These are phyloP conservation scores for Cladosporium sp. DNA, from an alignment of 2,329 filamentous ascomycete genomes.

Conservation along the genomic window DNA sequence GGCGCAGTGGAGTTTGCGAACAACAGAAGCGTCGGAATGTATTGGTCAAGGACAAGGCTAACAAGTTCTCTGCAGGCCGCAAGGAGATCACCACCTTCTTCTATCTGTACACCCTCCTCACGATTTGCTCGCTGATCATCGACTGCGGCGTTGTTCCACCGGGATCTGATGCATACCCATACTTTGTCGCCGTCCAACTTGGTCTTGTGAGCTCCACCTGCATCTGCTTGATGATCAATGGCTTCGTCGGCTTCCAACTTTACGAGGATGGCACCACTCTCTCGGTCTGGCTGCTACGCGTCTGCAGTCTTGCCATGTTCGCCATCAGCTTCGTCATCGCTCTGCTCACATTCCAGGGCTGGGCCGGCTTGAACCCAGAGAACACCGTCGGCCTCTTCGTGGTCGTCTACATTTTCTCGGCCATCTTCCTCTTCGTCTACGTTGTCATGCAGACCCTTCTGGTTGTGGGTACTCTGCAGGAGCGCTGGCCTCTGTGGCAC, in stretches of 20 bases:
- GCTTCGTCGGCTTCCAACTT: conserved; percentile 95
- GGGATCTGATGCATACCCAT: conserved; percentile 74
- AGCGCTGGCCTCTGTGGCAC: conserved; percentile 91
- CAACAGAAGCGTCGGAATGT: background rate
- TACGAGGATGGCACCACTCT: conserved; percentile 95
- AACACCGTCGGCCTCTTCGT: conserved; percentile 88
- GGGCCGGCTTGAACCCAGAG: conserved; percentile 77
- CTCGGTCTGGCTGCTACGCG: conserved; percentile 86
- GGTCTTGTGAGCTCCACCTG: conserved; percentile 81
- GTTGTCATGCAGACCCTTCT: conserved; percentile 82
- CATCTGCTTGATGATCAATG: conserved; percentile 89
- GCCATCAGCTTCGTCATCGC: conserved; percentile 81
- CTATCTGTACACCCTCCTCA: conserved; percentile 91
- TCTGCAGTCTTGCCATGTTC: conserved; percentile 77
- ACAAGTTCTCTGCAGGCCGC: conserved; percentile 44
- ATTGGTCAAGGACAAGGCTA: background rate
- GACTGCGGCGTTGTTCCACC: conserved; percentile 91
- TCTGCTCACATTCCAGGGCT: conserved; percentile 86
- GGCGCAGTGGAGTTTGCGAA: background rate
- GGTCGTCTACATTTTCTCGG: conserved; percentile 87
- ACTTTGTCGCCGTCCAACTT: conserved; percentile 84
- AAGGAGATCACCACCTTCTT: conserved; percentile 85
- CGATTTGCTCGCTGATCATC: conserved; percentile 80
- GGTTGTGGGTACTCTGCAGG: conserved; percentile 83
- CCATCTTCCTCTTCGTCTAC: conserved; percentile 80